These are phyloP conservation scores for Solanum gandarillasii DNA, from an alignment of 257 asterid species.

Conservation along the genomic window DNA sequence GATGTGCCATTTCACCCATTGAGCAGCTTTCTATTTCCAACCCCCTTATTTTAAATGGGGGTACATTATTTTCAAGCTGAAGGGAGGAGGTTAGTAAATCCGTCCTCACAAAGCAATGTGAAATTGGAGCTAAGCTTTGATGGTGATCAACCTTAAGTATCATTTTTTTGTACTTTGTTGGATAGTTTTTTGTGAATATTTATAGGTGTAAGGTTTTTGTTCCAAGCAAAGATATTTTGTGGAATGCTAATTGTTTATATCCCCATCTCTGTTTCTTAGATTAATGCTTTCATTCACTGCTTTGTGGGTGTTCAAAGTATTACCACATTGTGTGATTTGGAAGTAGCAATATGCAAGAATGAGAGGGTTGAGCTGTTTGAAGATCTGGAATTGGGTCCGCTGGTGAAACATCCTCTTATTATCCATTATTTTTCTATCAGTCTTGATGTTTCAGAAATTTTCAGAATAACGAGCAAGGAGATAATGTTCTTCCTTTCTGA, in stretches of 20 bases:
- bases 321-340: conserved; percentile 74
- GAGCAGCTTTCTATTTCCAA: neutral
- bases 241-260: neutral
- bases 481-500: conserved; percentile 54
- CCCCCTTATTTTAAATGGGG: neutral
- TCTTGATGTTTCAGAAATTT: conserved; percentile 45
- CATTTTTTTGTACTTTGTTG: neutral
- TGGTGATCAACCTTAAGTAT: neutral
- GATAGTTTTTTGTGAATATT: neutral
- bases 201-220: neutral
- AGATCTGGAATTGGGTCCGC: conserved; percentile 88
- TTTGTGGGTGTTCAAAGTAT: conserved; percentile 76
- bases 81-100: neutral
- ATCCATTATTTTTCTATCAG: conserved; percentile 57
- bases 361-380: conserved; percentile 71
- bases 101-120: neutral
- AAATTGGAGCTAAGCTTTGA: neutral
- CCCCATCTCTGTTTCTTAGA: conserved; percentile 22
- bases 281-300: conserved; percentile 85
- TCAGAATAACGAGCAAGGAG: conserved; percentile 57
- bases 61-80: neutral
- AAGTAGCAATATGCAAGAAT: conserved; percentile 61
- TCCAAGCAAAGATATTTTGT: neutral
- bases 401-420: conserved; percentile 69
- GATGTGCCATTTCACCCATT: neutral